Conservation (phyloP, 1,139 yeast species). For the Candida freyschussii region DNA sequence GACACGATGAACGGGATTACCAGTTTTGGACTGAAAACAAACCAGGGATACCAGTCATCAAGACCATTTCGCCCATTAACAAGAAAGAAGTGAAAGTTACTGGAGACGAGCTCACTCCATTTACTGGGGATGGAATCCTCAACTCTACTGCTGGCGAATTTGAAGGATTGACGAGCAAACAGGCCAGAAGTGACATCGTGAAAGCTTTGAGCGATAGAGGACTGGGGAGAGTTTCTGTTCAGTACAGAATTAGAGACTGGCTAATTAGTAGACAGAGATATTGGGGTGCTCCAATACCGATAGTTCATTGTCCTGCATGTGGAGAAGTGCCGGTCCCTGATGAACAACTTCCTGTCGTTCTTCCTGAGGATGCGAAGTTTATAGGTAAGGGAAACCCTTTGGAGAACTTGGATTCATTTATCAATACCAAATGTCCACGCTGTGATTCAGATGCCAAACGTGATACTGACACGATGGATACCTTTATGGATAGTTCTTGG, state of each 20-base stretch:
- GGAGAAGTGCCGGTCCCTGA: constrained; percentile 93
- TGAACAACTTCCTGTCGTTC: constrained; percentile 69
- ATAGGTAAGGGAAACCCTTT: constrained; percentile 68
- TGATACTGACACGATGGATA: constrained; percentile 98
- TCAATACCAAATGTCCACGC: constrained; percentile 71
- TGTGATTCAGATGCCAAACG: constrained; percentile 75
- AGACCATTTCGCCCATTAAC: constrained; percentile 40
- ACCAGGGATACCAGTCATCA: constrained; percentile 39
- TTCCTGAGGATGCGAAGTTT: constrained; percentile 56
- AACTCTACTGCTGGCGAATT: constrained; percentile 46
- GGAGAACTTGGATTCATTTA: constrained; percentile 62
- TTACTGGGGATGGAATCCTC: constrained; percentile 50
- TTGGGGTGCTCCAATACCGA: constrained; percentile 99
- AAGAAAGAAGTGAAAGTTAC: constrained; percentile 7
- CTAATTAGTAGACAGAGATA: constrained; percentile 87
- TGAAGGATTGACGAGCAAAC: constrained; percentile 42
- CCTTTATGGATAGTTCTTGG: constrained; percentile 98
- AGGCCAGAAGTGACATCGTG: constrained; percentile 51
- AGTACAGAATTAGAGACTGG: constrained; percentile 84
- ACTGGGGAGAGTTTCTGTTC: constrained; percentile 46
- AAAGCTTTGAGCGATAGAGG: constrained; percentile 34
- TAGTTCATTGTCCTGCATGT: constrained; percentile 77
- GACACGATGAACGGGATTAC: constrained; percentile 79
- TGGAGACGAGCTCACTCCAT: constrained; percentile 34
- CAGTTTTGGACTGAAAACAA: constrained; percentile 71